A percentile compares a stretch with the other conserved stretches of the same genome.
Conservation (phyloP, 1,284 basidiomycete species). For the Polyporus tsugae region DNA sequence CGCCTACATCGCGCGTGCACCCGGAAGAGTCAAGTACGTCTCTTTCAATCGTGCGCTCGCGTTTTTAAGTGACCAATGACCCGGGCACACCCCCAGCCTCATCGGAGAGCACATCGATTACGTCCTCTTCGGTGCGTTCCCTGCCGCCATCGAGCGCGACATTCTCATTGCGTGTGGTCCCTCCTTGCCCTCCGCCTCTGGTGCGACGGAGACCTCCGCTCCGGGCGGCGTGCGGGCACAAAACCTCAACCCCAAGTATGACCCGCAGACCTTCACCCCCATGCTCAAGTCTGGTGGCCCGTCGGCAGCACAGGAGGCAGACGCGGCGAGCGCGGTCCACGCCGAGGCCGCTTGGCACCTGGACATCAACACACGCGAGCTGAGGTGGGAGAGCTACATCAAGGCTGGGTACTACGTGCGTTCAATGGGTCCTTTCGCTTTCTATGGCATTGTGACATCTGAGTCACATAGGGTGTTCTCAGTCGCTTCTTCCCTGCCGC, state of each 20-base stretch:
- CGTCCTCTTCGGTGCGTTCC: conserved; percentile 81
- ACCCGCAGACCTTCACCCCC: conserved; percentile 64
- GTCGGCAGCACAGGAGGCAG: conserved; percentile 36
- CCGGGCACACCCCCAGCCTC: conserved; percentile 29
- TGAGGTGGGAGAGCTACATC: conserved; percentile 88
- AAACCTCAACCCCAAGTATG: conserved; percentile 72
- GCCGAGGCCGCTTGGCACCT: conserved; percentile 68
- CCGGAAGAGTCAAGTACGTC: conserved; percentile 82
- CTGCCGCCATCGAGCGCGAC: conserved; percentile 86
- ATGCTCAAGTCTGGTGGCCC: conserved; percentile 39
- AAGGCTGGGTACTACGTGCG: conserved; percentile 82
- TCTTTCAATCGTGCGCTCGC: background rate
- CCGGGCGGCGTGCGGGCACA: conserved; percentile 61
- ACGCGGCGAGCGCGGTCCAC: conserved; percentile 49
- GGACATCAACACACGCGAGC: conserved; percentile 73
- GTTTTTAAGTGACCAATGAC: background rate
- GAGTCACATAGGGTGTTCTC: conserved; percentile 72
- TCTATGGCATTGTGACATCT: background rate
- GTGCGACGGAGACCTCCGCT: conserved; percentile 20
- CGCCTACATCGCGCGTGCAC: conserved; percentile 79
- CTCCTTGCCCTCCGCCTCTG: conserved; percentile 38
- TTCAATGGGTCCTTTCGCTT: conserved; percentile 29
- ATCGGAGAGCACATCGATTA: conserved; percentile 92
- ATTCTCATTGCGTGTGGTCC: conserved; percentile 85
- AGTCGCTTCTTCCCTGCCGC: conserved; percentile 63